These are phyloP conservation scores for Mallotus nudiflorus DNA, from an alignment of 345 rosid genomes.

Conservation along the genomic window DNA sequence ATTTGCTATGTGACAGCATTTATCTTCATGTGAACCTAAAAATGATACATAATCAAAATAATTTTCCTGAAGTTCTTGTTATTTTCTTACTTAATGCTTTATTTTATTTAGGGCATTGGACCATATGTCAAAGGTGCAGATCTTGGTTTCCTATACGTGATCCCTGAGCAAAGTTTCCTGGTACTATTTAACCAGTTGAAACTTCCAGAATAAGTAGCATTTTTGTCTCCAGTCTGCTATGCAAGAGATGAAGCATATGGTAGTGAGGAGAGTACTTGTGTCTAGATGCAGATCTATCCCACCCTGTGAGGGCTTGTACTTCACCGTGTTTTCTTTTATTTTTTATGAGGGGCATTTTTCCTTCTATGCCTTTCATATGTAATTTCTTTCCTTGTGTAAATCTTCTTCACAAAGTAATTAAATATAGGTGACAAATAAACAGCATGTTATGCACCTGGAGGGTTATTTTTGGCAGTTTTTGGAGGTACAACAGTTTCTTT, in stretches of 20 bases:
- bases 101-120: slow-evolving; percentile 62
- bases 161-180: slow-evolving; percentile 90
- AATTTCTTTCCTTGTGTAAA: slow-evolving; percentile 15
- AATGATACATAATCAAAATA: neutral
- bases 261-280: slow-evolving; percentile 3
- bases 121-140: slow-evolving; percentile 82
- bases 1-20: neutral
- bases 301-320: neutral
- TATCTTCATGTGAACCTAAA: neutral
- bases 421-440: neutral
- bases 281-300: neutral
- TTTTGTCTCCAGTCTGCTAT: neutral
- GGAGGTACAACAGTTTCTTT: neutral
- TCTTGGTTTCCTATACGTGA: slow-evolving; percentile 80
- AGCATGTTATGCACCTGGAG: neutral
- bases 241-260: slow-evolving; percentile 16
- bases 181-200: slow-evolving; percentile 83
- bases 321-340: neutral
- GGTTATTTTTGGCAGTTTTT: neutral
- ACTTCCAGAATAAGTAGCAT: slow-evolving; percentile 55
- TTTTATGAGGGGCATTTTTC: slow-evolving; percentile 13
- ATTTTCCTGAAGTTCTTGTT: slow-evolving; percentile 1
- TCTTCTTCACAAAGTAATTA: slow-evolving; percentile 20
- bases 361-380: slow-evolving; percentile 8
- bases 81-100: neutral